A percentile compares a stretch with the other conserved stretches of the same genome.
These are phyloP conservation scores for Polytolypa hystricis DNA, from an alignment of 2,329 filamentous ascomycete species.

Conservation along the genomic window DNA sequence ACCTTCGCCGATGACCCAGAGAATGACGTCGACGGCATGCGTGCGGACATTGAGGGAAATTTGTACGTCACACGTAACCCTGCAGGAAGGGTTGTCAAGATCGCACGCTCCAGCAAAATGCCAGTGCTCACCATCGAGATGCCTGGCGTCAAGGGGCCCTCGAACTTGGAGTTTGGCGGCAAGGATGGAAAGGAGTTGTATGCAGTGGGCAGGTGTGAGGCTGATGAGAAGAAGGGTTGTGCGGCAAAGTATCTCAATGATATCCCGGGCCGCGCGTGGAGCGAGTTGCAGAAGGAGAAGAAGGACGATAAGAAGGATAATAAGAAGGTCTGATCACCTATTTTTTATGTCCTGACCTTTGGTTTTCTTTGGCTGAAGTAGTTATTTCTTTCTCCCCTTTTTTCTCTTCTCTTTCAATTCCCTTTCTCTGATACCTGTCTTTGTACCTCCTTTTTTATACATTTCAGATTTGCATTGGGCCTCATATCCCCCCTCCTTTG, in stretches of 20 bases:
- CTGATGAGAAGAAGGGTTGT: background rate
- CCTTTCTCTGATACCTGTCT: too few species aligned
- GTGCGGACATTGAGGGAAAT: constrained; percentile 4
- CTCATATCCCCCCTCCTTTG: too few species aligned
- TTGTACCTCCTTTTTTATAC: too few species aligned
- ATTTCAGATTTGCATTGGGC: too few species aligned
- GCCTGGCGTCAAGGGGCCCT: constrained; percentile 1
- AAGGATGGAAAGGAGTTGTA: constrained; percentile 1
- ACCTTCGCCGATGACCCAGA: background rate
- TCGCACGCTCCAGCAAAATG: constrained; percentile 1
- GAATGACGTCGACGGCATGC: constrained; percentile 4
- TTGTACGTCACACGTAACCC: constrained; percentile 2
- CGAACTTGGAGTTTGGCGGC: constrained; percentile 2
- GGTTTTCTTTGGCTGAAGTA: background rate
- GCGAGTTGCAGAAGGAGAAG: background rate
- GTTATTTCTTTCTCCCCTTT: background rate
- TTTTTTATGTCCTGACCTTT: background rate
- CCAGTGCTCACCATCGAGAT: constrained; percentile 1
- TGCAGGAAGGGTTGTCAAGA: background rate
- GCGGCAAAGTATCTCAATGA: background rate
- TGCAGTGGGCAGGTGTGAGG: constrained; percentile 2
- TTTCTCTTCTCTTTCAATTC: background rate
- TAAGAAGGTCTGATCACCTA: background rate
- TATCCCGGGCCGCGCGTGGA: background rate
- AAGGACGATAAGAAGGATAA: background rate